Conservation (phyloP, 2,329 filamentous ascomycete species). For the Cytospora piceae region DNA sequence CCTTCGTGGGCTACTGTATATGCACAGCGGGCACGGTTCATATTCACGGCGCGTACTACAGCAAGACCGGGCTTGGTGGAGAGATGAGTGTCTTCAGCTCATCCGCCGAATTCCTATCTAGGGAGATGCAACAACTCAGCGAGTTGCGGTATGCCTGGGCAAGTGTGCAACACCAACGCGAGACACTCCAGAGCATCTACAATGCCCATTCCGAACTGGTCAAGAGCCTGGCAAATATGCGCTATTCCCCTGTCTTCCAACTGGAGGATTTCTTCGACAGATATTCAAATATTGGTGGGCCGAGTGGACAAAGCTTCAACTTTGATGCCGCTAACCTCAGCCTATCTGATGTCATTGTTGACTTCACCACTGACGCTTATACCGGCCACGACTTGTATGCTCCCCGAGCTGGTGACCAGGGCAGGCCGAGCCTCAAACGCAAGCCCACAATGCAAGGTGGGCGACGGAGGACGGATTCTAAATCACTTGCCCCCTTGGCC, state of each 20-base stretch:
- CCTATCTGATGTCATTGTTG: constrained; percentile 67
- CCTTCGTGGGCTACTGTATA: constrained; percentile 84
- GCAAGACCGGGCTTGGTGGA: constrained; percentile 49
- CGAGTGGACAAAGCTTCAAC: constrained; percentile 60
- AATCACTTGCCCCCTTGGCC: constrained; percentile 42
- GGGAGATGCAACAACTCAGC: constrained; percentile 78
- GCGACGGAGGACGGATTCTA: constrained; percentile 46
- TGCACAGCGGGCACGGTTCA: constrained; percentile 87
- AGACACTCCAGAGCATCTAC: constrained; percentile 77
- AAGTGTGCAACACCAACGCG: constrained; percentile 77
- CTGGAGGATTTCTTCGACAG: constrained; percentile 87
- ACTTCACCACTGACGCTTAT: constrained; percentile 62
- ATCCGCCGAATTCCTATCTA: constrained; percentile 70
- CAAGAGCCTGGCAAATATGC: constrained; percentile 69
- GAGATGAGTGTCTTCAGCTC: constrained; percentile 66
- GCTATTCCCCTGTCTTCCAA: constrained; percentile 79
- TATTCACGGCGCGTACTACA: constrained; percentile 83
- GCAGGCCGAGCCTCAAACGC: constrained; percentile 51
- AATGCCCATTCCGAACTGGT: constrained; percentile 81
- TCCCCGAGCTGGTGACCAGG: constrained; percentile 40
- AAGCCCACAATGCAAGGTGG: constrained; percentile 49
- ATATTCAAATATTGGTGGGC: constrained; percentile 63
- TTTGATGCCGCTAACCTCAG: constrained; percentile 78
- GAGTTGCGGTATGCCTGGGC: constrained; percentile 78
- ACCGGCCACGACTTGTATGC: constrained; percentile 53